Percentiles rank a stretch among this genome's conserved stretches.
Evolutionary conservation across 202 grass and related monocot species (phyloP).

Genomic region (Musa balbisiana): DNA sequence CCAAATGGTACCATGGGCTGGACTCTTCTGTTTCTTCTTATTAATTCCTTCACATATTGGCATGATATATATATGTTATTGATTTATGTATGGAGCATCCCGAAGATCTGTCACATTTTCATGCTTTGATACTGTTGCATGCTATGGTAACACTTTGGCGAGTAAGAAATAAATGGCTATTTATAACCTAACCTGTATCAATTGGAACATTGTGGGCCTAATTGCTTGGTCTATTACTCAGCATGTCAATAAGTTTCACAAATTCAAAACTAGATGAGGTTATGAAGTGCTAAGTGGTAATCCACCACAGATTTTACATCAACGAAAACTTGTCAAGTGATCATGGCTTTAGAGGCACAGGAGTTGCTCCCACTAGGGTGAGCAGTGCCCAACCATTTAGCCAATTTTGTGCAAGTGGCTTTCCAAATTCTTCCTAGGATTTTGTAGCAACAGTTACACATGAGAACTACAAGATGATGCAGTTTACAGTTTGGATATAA

Average conservation of each 20-base stretch:
- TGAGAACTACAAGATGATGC: neutral
- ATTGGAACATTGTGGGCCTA: neutral
- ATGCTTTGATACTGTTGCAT: neutral
- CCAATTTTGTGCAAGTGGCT: no score
- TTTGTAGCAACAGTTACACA: neutral
- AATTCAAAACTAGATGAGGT: no score
- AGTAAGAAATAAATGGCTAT: neutral
- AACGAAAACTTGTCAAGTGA: no score
- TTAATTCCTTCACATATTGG: neutral
- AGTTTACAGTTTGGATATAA: neutral
- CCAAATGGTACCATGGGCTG: constrained; percentile 56
- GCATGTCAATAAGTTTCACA: no score
- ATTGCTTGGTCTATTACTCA: no score
- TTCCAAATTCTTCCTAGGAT: neutral
- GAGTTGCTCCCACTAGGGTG: no score
- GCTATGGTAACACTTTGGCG: neutral
- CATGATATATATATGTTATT: neutral
- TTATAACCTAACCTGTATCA: neutral
- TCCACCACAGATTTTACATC: no score
- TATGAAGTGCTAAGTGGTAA: no score
- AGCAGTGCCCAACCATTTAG: no score
- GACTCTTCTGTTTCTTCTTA: constrained; percentile 3
- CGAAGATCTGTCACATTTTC: neutral
- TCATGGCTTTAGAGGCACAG: no score
- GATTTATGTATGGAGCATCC: no score